These are phyloP conservation scores for Paspalum vaginatum DNA, from an alignment of 176 grass and related monocot genomes.

Conservation along the genomic window DNA sequence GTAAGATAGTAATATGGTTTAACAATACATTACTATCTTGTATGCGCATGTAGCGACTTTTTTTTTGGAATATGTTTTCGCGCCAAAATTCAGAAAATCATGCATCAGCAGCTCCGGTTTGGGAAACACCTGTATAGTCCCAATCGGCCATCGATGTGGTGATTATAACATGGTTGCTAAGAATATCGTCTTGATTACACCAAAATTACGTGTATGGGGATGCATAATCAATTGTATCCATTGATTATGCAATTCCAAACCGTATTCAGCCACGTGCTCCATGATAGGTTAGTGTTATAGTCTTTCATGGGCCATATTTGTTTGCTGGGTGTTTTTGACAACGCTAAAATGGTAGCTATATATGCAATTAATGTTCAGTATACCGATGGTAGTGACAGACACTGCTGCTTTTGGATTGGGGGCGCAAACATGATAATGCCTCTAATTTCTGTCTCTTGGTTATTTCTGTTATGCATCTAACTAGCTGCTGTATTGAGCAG, in stretches of 20 bases:
- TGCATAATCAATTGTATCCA: not conserved
- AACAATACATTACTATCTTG: not conserved
- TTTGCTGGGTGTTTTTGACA: not conserved
- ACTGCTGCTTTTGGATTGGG: not conserved
- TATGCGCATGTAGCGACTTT: not conserved
- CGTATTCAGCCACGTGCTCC: not conserved
- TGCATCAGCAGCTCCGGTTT: not conserved
- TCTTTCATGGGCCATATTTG: not conserved
- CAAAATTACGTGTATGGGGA: not conserved
- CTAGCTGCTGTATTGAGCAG: constrained; percentile 49
- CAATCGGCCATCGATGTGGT: not conserved
- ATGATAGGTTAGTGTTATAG: not conserved
- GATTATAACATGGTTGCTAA: not conserved
- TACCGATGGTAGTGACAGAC: not conserved
- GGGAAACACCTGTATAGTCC: not conserved
- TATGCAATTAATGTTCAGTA: not conserved
- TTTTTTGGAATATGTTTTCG: not conserved
- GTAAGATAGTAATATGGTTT: not conserved
- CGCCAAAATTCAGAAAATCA: not conserved
- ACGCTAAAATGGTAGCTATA: not conserved
- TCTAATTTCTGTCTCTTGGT: not conserved
- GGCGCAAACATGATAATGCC: not conserved
- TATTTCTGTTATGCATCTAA: constrained; percentile 20
- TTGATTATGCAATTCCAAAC: no score
- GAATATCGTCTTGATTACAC: not conserved